Evolutionary conservation across 495 filamentous ascomycete species (phyloP), one percentile per base, ranked within the genome.

Genomic region (Daldinia caldariorum): DNA sequence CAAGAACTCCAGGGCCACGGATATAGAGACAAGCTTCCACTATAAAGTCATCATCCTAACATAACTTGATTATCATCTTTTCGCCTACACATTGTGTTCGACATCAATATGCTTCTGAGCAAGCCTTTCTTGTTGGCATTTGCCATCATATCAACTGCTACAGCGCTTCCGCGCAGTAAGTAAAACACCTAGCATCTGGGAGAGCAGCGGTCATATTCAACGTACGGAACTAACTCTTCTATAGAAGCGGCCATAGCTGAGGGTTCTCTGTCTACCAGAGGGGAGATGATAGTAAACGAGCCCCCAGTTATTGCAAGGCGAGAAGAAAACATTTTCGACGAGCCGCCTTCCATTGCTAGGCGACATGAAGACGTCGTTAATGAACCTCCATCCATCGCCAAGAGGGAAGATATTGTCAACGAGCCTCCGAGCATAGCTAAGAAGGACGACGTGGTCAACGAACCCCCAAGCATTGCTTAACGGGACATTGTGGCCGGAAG

Each of bases 121-220:
- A 56, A 37, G 7, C 8, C 31, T 20, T 9, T 56, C 7, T 9
- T 56, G 12, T 7, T 56, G 31, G 32, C 53, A 18, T 56, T 6
- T 20, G 53, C 53, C 53, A 37, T 37, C 20, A 37, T 56, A 16
- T 38, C 53, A 37, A 31, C 32, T 37, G 31, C 53, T n/a, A 56
- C 32, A 14, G 53, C 53, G 9, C 29, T 56, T 35, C 53, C 53
- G 32, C 16, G 18, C 26, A 20, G 53, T 56, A 56, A 56, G 53
- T 56, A 35, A 3, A 34, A 29, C 29, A 34, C 31, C 12, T 26
- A n/a, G n/a, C n/a, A 55, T 13, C n/a, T 55, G 18, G 0, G 9
- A 35, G 8, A 47, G 3, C 3, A 4, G 9, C 0, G 22, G 1
- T 22, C 53, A 34, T 56, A 8, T 18, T 6, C n/a, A 32, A 37